phyloP scores from a whole-genome alignment of 768 basidiomycete species.

The Pleurotus tuoliensis region DNA sequence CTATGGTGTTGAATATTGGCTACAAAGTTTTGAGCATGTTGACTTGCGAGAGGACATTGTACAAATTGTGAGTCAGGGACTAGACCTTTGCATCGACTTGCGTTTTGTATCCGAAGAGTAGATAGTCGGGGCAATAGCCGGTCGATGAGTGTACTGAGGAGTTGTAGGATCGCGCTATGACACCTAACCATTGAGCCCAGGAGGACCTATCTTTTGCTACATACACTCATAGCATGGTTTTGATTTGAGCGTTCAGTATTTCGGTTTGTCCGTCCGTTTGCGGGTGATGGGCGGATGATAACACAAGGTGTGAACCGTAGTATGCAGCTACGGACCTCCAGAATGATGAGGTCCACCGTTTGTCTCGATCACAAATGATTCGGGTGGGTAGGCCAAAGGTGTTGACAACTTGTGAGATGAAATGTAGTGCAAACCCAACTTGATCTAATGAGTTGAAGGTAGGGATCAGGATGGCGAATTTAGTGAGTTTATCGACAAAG shows the following conservation, averaged over 20 bases:
- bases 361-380: slow-evolving; percentile 12
- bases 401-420: slow-evolving; percentile 17
- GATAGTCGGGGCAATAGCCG: slow-evolving; percentile 14
- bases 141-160: slow-evolving; percentile 15
- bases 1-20: slow-evolving; percentile 6
- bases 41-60: slow-evolving; percentile 3
- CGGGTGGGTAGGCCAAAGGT: slow-evolving; percentile 17
- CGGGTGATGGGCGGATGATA: slow-evolving; percentile 32
- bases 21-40: slow-evolving; percentile 10
- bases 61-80: not conserved
- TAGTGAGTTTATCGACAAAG: slow-evolving; percentile 29
- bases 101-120: slow-evolving; percentile 18
- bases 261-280: slow-evolving; percentile 35
- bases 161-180: slow-evolving; percentile 22
- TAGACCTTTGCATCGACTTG: not conserved
- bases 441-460: slow-evolving; percentile 13
- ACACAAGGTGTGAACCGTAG: slow-evolving; percentile 13
- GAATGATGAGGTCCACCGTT: slow-evolving; percentile 18
- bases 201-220: slow-evolving; percentile 14
- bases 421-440: slow-evolving; percentile 17
- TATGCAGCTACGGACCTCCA: slow-evolving; percentile 19
- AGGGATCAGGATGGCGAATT: slow-evolving; percentile 16
- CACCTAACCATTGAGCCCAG: slow-evolving; percentile 19
- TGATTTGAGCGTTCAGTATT: slow-evolving; percentile 20
- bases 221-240: slow-evolving; percentile 19